Conservation (phyloP, 2,329 filamentous ascomycete species). For the Pseudopithomyces maydicus region DNA sequence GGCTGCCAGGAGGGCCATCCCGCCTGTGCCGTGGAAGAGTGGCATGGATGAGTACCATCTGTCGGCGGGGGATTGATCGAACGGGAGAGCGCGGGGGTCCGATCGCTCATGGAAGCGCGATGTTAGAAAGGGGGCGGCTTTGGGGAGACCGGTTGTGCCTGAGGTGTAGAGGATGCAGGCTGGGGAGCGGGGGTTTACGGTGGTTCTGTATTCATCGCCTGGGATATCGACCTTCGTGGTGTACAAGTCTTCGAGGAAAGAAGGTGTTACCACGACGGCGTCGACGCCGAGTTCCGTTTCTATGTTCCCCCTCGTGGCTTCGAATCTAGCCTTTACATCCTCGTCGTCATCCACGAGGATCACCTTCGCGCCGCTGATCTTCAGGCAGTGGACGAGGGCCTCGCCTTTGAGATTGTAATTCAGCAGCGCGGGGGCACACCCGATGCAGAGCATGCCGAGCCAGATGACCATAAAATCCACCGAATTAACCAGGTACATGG, state of each 20-base stretch:
- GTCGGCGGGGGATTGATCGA: constrained; percentile 51
- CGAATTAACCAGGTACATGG: constrained; percentile 69
- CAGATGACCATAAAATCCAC: constrained; percentile 69
- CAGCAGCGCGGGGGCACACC: constrained; percentile 70
- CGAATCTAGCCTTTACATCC: constrained; percentile 24
- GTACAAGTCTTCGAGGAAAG: constrained; percentile 26
- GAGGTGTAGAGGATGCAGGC: constrained; percentile 72
- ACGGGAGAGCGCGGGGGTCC: constrained; percentile 37
- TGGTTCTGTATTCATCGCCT: constrained; percentile 59
- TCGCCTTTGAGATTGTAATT: constrained; percentile 70
- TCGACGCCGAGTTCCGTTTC: constrained; percentile 21
- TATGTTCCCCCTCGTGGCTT: constrained; percentile 10
- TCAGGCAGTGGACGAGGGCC: constrained; percentile 68
- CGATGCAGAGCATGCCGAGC: constrained; percentile 68
- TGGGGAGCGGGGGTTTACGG: constrained; percentile 58
- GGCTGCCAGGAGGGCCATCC: constrained; percentile 60
- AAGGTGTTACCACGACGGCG: constrained; percentile 21
- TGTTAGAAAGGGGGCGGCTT: constrained; percentile 48
- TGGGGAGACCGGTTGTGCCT: constrained; percentile 76
- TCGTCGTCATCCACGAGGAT: constrained; percentile 63
- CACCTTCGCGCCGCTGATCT: constrained; percentile 59
- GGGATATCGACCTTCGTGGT: constrained; percentile 44
- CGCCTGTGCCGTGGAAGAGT: constrained; percentile 75
- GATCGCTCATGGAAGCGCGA: constrained; percentile 39
- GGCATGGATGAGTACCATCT: constrained; percentile 79